Evolutionary conservation across 2,329 filamentous ascomycete species (phyloP).

Genomic region (Arthrobotrys sphaeroides): DNA sequence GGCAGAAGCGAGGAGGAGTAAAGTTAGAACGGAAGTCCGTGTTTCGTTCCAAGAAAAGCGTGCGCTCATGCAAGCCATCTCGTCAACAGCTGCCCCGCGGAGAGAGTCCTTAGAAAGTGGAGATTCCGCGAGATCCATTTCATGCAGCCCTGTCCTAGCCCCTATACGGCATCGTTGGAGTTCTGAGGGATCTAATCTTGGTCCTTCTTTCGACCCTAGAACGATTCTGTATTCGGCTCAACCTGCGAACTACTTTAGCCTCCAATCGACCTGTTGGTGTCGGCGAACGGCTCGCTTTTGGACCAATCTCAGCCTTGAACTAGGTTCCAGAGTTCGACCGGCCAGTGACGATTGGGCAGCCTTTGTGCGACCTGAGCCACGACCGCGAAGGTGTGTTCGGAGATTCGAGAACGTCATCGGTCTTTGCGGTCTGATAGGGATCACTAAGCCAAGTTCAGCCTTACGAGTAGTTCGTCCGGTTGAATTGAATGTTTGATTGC

Average conservation of each 20-base stretch:
- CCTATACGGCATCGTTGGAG: no score
- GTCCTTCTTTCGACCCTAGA: not conserved
- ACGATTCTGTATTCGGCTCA: constrained; percentile 14
- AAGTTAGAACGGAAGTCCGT: not conserved
- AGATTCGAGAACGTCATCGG: constrained; percentile 8
- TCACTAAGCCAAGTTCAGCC: constrained; percentile 24
- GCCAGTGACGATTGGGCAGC: not conserved
- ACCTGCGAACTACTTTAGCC: not conserved
- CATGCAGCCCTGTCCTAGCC: not conserved
- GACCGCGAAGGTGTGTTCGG: not conserved
- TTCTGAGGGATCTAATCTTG: not conserved
- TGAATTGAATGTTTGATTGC: not conserved
- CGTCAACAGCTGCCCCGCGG: constrained; percentile 18
- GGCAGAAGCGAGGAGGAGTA: not conserved
- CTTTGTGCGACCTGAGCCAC: constrained; percentile 18
- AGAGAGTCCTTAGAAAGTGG: not conserved
- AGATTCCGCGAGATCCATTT: not conserved
- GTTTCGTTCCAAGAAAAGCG: constrained; percentile 9
- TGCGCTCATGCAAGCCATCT: constrained; percentile 40
- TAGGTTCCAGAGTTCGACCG: constrained; percentile 10
- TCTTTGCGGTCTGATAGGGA: not conserved
- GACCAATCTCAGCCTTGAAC: constrained; percentile 26
- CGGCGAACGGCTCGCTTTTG: constrained; percentile 29
- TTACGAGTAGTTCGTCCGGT: constrained; percentile 2
- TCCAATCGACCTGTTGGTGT: constrained; percentile 13